Base-by-base conservation (phyloP, 345 rosid species). In the Erodium maritimum region DNA sequence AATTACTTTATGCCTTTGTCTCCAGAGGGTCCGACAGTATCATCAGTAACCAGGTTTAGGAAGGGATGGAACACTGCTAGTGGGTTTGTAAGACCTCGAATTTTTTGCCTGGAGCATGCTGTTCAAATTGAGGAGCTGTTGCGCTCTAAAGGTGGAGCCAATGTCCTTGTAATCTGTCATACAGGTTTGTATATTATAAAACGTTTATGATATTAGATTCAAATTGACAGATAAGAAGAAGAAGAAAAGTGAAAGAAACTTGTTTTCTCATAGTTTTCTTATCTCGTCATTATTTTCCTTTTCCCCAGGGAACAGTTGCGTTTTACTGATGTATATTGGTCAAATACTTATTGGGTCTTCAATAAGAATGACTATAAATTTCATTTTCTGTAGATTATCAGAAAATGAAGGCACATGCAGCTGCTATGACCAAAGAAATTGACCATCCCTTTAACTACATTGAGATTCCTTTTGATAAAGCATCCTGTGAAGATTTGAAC, bases 41-140 rank as follows among this genome's bases (percentile, higher is more conserved):
- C 77, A 16, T 55, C 71, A 54, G 52, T 48, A 62, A 72, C 61
- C 21, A 63, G 54, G 48, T 52, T 52, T 54, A 18, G 50, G 0
- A 34, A 62, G 25, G 84, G 76, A 56, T 87, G 90, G 83, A 71
- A 80, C 56, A 75, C 70, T 61, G 85, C 80, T 50, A 70, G 64
- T 54, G 82, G 79, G 69, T 73, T 63, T 66, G 17, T 67, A 60
- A 87, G 97, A 61, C 99, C 99, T 67, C 86, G 93, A 37, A 70
- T 94, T 70, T 94, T 94, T 76, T 94, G 99, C 75, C 83, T 94
- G 19, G 97, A 94, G 72, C 99, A 94, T 79, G 83, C 86, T 61
- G 65, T 78, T 71, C 84, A 87, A 76, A 76, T 82, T 61, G 79
- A 84, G 72, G 87, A 84, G 74, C 71, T 90, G 61, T 56, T 87